Percentiles rank a stretch among this genome's conserved stretches.
phyloP scores from a whole-genome alignment of 164 flowering plant species.

The Magnolia changhungtana region DNA sequence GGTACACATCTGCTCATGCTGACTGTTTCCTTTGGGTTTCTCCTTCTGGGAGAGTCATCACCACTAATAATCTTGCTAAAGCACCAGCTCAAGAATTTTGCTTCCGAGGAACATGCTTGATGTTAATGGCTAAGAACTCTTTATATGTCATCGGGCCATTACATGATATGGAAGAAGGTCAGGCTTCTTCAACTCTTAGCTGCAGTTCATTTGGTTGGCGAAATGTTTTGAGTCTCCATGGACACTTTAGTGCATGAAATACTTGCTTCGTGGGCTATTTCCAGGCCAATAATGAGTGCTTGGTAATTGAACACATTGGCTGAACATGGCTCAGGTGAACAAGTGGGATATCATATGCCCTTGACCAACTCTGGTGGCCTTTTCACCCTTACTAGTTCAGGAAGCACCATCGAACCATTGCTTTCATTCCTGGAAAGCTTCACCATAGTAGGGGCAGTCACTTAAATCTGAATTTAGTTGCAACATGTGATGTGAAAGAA shows the following conservation, averaged over 20 bases:
- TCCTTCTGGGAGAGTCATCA: not conserved
- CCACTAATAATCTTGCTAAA: not conserved
- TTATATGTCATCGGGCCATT: not conserved
- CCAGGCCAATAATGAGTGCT: not conserved
- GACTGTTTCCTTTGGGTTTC: not conserved
- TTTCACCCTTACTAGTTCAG: not conserved
- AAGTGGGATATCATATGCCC: too few species aligned
- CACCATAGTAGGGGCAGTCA: not conserved
- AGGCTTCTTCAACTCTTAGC: not conserved
- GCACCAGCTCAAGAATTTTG: not conserved
- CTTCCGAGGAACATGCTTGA: not conserved
- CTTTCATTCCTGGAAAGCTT: not conserved
- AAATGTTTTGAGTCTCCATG: not conserved
- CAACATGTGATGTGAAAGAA: not conserved
- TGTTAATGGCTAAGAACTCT: not conserved
- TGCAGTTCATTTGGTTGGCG: not conserved
- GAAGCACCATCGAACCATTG: not conserved
- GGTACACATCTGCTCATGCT: not conserved
- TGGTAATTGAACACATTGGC: not conserved
- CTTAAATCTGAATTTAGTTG: not conserved
- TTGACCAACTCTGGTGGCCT: not conserved
- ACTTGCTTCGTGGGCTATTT: not conserved
- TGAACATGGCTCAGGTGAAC: not conserved
- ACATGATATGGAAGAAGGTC: not conserved
- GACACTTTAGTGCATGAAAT: not conserved